These are phyloP conservation scores for Ceratocystis cubensis DNA, from an alignment of 2,329 filamentous ascomycete genomes.

Conservation along the genomic window DNA sequence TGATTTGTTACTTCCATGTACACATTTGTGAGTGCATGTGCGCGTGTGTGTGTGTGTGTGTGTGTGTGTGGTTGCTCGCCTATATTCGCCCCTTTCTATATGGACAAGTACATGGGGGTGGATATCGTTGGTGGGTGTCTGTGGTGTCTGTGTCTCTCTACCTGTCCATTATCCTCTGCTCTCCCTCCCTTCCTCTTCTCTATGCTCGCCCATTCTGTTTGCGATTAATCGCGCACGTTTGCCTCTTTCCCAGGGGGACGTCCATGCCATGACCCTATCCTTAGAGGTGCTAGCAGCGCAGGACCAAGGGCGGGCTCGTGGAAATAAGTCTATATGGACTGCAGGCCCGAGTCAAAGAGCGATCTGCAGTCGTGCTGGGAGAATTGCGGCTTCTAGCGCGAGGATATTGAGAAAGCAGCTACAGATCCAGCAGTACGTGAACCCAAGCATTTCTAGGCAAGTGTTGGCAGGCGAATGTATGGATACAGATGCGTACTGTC, in stretches of 20 bases:
- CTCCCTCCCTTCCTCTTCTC: not conserved
- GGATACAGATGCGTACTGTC: not conserved
- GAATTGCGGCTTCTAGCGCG: not conserved
- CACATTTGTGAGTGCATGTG: too few species aligned
- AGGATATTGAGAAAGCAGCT: too few species aligned
- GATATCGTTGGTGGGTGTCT: not conserved
- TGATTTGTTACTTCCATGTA: too few species aligned
- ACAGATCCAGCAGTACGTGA: too few species aligned
- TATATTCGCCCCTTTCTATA: slow-evolving; percentile 1
- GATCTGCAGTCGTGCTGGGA: not conserved
- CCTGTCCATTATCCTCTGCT: not conserved
- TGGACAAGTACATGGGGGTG: not conserved
- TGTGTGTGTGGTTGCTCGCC: too few species aligned
- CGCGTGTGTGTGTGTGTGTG: too few species aligned
- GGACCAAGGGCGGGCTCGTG: not conserved
- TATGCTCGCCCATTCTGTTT: not conserved
- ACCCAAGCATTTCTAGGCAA: too few species aligned
- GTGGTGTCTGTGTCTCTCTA: not conserved
- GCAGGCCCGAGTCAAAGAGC: not conserved
- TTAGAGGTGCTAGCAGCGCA: not conserved
- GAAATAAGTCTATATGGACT: slow-evolving; percentile 5
- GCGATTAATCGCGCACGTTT: slow-evolving; percentile 3
- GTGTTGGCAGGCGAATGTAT: not conserved
- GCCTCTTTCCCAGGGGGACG: not conserved
- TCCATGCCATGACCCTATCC: not conserved